Percentiles rank a stretch among this genome's conserved stretches.
Evolutionary conservation across 768 basidiomycete genomes (phyloP).

Genomic region (Suillus paluster): DNA sequence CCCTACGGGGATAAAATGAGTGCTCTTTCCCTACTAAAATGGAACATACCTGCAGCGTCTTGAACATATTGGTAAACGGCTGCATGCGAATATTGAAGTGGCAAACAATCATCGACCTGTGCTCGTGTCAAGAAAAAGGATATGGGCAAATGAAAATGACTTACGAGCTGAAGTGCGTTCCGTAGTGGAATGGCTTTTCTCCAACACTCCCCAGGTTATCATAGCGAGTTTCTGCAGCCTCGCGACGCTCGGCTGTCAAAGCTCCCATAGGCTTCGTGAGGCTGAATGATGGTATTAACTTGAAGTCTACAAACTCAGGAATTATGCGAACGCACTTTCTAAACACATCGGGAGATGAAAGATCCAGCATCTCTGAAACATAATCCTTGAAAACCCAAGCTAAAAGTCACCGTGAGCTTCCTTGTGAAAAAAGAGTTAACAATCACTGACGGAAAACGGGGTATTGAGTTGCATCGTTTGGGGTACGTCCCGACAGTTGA

Average conservation of each 20-base stretch:
- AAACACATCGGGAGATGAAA: constrained; percentile 63
- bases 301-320: not conserved
- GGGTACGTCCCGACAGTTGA: constrained; percentile 90
- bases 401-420: constrained; percentile 29
- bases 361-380: constrained; percentile 66
- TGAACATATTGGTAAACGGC: constrained; percentile 95
- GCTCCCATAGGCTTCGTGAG: constrained; percentile 91
- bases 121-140: not conserved
- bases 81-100: constrained; percentile 90
- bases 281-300: constrained; percentile 41
- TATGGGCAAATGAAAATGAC: not conserved
- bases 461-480: constrained; percentile 94
- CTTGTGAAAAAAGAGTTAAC: not conserved
- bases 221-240: constrained; percentile 79
- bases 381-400: constrained; percentile 94
- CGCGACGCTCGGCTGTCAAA: constrained; percentile 70
- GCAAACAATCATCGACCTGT: constrained; percentile 89
- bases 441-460: constrained; percentile 78
- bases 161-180: constrained; percentile 89
- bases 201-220: constrained; percentile 74
- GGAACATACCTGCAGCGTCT: constrained; percentile 67
- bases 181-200: constrained; percentile 90
- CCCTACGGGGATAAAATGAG: constrained; percentile 53
- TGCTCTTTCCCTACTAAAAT: not conserved
- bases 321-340: constrained; percentile 61